These are phyloP conservation scores for Monosporascus sp. DNA, from an alignment of 2,329 filamentous ascomycete genomes.

Conservation along the genomic window DNA sequence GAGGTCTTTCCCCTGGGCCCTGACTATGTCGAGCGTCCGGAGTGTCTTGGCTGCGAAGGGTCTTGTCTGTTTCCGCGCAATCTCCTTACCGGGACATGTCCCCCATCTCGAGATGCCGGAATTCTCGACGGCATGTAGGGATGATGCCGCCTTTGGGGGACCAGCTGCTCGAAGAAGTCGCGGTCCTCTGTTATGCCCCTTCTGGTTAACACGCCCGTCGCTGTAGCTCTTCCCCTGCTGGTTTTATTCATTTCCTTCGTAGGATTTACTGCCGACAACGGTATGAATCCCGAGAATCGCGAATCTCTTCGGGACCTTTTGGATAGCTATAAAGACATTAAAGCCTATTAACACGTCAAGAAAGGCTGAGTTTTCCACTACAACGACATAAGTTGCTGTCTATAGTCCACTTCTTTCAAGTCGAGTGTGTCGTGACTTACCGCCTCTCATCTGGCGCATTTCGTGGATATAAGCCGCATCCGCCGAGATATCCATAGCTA, in stretches of 20 bases:
- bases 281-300: slow-evolving; percentile 3
- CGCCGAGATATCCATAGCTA: too few species aligned
- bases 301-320: too few species aligned
- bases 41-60: slow-evolving; percentile 4
- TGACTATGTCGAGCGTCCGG: background rate
- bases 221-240: slow-evolving; percentile 5
- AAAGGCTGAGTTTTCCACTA: too few species aligned
- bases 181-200: slow-evolving; percentile 5
- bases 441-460: too few species aligned
- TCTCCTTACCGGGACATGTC: slow-evolving; percentile 4
- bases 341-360: too few species aligned
- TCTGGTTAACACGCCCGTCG: slow-evolving; percentile 5
- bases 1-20: background rate
- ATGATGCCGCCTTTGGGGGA: slow-evolving; percentile 4
- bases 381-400: too few species aligned
- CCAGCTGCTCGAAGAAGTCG: slow-evolving; percentile 15
- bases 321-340: too few species aligned
- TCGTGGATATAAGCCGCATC: too few species aligned
- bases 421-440: too few species aligned
- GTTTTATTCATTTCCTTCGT: slow-evolving; percentile 3
- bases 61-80: slow-evolving; percentile 4
- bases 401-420: too few species aligned
- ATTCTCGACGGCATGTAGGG: slow-evolving; percentile 1
- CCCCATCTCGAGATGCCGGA: slow-evolving; percentile 5
- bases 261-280: slow-evolving; percentile 1